These are phyloP conservation scores for Exobasidium cylindrosporum DNA, from an alignment of 1,284 basidiomycete species.

Conservation along the genomic window DNA sequence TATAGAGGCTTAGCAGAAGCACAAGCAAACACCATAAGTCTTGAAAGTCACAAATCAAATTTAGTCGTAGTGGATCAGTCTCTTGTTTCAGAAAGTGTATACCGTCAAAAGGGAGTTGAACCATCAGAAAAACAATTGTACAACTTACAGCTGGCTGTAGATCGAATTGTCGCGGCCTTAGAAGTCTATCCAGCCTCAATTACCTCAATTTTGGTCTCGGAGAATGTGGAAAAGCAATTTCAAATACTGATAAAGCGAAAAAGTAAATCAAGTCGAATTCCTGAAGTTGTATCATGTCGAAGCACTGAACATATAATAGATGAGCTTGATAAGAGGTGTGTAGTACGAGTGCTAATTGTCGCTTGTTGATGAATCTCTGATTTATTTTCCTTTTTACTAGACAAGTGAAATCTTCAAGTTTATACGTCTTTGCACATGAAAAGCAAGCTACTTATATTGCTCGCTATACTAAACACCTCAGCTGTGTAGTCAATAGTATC, in stretches of 20 bases:
- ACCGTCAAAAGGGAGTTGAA: background rate
- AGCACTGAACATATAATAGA: conserved; percentile 3
- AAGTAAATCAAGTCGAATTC: too few relatives aligned
- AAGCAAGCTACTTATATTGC: background rate
- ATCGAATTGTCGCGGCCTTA: background rate
- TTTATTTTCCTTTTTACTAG: too few relatives aligned
- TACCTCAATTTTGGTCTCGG: conserved; percentile 1
- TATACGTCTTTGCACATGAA: conserved; percentile 1
- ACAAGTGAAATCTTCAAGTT: background rate
- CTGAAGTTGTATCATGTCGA: background rate
- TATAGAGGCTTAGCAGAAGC: background rate
- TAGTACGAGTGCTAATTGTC: too few relatives aligned
- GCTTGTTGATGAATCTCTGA: too few relatives aligned
- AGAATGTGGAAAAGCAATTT: background rate
- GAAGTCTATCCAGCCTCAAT: background rate
- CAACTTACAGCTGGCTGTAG: background rate
- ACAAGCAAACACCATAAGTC: background rate
- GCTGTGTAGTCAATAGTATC: background rate
- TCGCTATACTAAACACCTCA: background rate
- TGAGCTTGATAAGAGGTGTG: background rate
- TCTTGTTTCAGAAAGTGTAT: background rate
- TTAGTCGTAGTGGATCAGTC: conserved; percentile 4
- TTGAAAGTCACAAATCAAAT: background rate
- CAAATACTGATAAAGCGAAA: background rate
- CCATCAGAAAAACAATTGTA: background rate